Percentiles rank a stretch among this genome's conserved stretches.
These are phyloP conservation scores for Hylodesmum podocarpum DNA, from an alignment of 306 rosid species.

Conservation along the genomic window DNA sequence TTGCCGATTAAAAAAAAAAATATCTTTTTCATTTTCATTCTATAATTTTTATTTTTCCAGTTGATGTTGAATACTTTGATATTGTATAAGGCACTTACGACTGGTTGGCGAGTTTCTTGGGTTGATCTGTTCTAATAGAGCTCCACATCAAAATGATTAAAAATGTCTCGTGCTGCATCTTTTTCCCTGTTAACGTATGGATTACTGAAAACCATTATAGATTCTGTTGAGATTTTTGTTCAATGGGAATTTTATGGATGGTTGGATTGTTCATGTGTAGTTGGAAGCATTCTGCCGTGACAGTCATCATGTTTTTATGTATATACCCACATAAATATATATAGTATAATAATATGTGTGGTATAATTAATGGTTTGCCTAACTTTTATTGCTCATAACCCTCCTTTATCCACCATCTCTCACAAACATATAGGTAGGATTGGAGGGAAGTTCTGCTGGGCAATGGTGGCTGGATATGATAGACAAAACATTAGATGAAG, in stretches of 20 bases:
- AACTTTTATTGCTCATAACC: conserved; percentile 21
- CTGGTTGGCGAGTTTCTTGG: neutral
- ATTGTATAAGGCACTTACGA: neutral
- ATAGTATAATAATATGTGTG: neutral
- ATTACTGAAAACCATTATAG: neutral
- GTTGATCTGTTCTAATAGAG: neutral
- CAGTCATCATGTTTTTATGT: neutral
- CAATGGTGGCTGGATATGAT: conserved; percentile 99
- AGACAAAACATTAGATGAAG: conserved; percentile 87
- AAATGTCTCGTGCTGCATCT: neutral
- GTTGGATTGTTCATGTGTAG: neutral
- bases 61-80: conserved; percentile 18
- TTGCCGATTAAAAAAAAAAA: too few relatives aligned
- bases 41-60: neutral
- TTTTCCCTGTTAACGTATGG: neutral
- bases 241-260: neutral
- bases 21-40: conserved; percentile 1
- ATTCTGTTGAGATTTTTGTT: conserved; percentile 5
- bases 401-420: conserved; percentile 26
- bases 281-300: neutral
- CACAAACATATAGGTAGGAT: conserved; percentile 73
- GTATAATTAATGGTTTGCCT: conserved; percentile 18
- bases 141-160: neutral
- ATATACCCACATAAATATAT: neutral
- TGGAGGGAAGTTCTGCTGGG: conserved; percentile 96